Conservation (phyloP, 1,284 basidiomycete species). For the Irpex sp. region DNA sequence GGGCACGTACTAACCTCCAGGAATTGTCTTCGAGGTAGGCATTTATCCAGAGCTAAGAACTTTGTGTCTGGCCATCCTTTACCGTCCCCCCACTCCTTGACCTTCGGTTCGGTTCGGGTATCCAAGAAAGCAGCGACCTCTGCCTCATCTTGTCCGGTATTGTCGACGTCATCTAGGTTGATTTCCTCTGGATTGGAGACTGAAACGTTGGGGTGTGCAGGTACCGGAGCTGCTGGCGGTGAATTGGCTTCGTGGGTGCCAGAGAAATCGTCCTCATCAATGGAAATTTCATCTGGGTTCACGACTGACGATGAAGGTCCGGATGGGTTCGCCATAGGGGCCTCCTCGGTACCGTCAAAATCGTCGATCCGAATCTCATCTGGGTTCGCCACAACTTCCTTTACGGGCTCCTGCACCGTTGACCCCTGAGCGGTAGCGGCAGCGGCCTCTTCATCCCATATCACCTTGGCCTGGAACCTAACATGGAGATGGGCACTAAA, state of each 20-base stretch:
- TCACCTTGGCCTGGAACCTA: constrained; percentile 70
- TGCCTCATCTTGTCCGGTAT: neutral
- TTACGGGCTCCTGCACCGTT: neutral
- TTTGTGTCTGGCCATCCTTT: constrained; percentile 46
- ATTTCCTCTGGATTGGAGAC: constrained; percentile 70
- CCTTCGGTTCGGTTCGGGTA: constrained; percentile 14
- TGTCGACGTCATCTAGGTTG: constrained; percentile 42
- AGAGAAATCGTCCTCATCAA: constrained; percentile 34
- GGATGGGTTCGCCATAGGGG: neutral
- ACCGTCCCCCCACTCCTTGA: neutral
- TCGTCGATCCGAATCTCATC: constrained; percentile 68
- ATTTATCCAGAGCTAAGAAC: constrained; percentile 95
- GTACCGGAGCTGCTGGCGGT: neutral
- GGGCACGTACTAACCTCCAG: constrained; percentile 62
- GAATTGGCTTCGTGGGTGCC: neutral
- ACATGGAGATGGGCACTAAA: constrained; percentile 95
- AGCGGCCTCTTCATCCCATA: constrained; percentile 36
- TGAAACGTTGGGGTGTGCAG: constrained; percentile 12
- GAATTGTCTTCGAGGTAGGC: constrained; percentile 77
- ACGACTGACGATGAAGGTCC: constrained; percentile 5
- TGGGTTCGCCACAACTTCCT: constrained; percentile 38
- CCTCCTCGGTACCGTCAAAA: constrained; percentile 33
- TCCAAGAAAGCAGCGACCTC: neutral
- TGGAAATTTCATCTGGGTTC: constrained; percentile 41
- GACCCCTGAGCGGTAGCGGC: neutral